Percentiles rank a stretch among this genome's conserved stretches.
phyloP scores from a whole-genome alignment of 2,329 filamentous ascomycete species.

The Cercospora nicotianae region DNA sequence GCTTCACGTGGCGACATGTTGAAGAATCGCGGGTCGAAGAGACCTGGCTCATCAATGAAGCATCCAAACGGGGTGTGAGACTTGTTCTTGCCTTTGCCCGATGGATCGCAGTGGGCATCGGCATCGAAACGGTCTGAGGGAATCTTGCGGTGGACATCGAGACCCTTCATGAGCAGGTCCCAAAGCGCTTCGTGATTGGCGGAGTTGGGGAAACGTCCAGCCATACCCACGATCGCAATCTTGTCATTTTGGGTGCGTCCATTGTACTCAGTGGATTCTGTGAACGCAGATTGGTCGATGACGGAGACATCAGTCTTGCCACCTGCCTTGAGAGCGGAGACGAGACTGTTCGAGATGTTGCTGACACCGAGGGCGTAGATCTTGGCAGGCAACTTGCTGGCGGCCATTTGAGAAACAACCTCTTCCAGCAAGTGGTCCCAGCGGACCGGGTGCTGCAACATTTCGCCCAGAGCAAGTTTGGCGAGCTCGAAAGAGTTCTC shows the following conservation, averaged over 20 bases:
- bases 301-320: conserved; percentile 47
- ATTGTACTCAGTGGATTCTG: conserved; percentile 34
- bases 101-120: conserved; percentile 68
- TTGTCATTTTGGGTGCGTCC: conserved; percentile 62
- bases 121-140: conserved; percentile 73
- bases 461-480: conserved; percentile 47
- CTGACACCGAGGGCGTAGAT: conserved; percentile 54
- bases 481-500: conserved; percentile 50
- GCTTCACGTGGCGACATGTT: conserved; percentile 84
- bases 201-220: conserved; percentile 73
- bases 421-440: conserved; percentile 53
- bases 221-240: conserved; percentile 82
- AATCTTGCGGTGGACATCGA: conserved; percentile 69
- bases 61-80: conserved; percentile 75
- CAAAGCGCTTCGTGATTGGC: conserved; percentile 70
- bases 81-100: conserved; percentile 72
- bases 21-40: conserved; percentile 83
- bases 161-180: conserved; percentile 71
- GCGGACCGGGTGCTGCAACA: conserved; percentile 49
- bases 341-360: conserved; percentile 57
- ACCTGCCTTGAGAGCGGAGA: conserved; percentile 54
- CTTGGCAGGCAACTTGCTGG: conserved; percentile 44
- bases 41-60: conserved; percentile 72
- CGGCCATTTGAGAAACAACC: conserved; percentile 49
- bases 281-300: conserved; percentile 50